phyloP scores from a whole-genome alignment of 192 early-diverging fungal genomes.

The Backusella tuberculispora region DNA sequence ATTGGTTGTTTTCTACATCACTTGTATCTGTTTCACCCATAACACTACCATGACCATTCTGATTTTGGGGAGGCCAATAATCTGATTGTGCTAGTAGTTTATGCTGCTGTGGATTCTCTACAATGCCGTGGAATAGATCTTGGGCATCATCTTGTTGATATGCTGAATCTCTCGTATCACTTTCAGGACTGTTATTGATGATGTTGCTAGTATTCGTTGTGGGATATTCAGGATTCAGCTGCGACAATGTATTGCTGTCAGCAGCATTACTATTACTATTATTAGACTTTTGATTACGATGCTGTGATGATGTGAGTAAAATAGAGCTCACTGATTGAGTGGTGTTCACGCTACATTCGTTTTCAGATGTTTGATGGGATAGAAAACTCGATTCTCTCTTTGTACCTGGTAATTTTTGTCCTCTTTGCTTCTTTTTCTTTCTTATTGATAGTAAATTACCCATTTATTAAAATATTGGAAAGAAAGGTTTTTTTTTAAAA shows the following conservation, averaged over 20 bases:
- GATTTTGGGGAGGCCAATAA: slow-evolving; percentile 29
- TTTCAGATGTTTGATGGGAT: slow-evolving; percentile 27
- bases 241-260: slow-evolving; percentile 18
- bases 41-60: too few species aligned
- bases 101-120: slow-evolving; percentile 34
- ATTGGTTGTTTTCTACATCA: slow-evolving; percentile 37
- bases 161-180: neutral
- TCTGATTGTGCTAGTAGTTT: slow-evolving; percentile 31
- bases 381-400: neutral
- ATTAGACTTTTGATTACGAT: neutral
- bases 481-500: neutral
- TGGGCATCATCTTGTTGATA: neutral
- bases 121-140: slow-evolving; percentile 26
- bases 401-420: neutral
- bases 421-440: neutral
- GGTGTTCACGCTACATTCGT: slow-evolving; percentile 43
- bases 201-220: neutral
- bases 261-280: neutral
- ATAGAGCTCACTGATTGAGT: slow-evolving; percentile 45
- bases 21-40: slow-evolving; percentile 18
- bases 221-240: slow-evolving; percentile 38
- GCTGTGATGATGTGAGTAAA: slow-evolving; percentile 32
- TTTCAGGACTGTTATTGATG: neutral
- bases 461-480: neutral
- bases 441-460: slow-evolving; percentile 6